phyloP scores from a whole-genome alignment of 306 rosid genomes.

The Sophora flavescens region DNA sequence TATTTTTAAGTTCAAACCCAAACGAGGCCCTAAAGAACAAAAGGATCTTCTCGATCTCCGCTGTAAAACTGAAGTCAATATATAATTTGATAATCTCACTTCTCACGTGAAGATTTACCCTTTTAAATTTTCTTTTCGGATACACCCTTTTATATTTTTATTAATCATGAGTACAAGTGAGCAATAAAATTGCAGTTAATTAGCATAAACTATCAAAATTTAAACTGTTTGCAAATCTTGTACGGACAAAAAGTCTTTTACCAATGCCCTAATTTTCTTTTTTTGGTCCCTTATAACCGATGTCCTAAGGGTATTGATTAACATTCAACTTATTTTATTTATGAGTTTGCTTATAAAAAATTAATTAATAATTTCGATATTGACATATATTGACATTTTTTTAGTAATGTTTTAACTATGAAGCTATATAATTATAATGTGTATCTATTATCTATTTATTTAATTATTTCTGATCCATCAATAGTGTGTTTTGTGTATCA shows the following conservation, averaged over 20 bases:
- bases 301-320: too few relatives aligned
- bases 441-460: background rate
- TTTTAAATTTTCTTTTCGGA: too few relatives aligned
- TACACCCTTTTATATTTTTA: too few relatives aligned
- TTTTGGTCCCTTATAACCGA: too few relatives aligned
- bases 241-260: too few relatives aligned
- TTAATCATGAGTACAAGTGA: too few relatives aligned
- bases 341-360: too few relatives aligned
- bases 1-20: background rate
- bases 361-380: too few relatives aligned
- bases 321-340: too few relatives aligned
- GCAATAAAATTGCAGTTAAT: background rate
- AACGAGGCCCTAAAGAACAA: background rate
- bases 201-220: background rate
- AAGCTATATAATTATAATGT: background rate
- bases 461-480: constrained; percentile 1
- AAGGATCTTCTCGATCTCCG: too few relatives aligned
- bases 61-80: background rate
- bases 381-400: background rate
- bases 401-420: background rate
- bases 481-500: constrained; percentile 22
- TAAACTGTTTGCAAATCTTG: background rate
- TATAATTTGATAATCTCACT: background rate
- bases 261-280: too few relatives aligned
- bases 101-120: too few relatives aligned